A percentile compares a stretch with the other conserved stretches of the same genome.
phyloP scores from a whole-genome alignment of 2,329 filamentous ascomycete genomes.

The Westerdykella sp. region DNA sequence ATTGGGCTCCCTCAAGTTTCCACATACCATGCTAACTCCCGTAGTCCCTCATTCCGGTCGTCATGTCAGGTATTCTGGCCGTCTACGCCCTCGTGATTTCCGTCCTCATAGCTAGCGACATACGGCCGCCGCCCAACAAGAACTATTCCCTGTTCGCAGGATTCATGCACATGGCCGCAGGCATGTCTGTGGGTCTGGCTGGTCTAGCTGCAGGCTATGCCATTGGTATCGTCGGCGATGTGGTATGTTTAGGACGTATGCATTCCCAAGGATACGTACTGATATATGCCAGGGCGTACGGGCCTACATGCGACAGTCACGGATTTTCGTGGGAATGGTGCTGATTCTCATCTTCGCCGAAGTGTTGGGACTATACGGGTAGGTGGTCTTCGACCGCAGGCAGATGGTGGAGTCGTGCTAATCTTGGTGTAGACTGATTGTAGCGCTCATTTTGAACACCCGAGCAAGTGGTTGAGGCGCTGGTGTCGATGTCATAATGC shows the following conservation, averaged over 20 bases:
- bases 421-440: slow-evolving; percentile 63
- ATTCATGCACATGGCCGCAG: slow-evolving; percentile 89
- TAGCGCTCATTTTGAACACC: slow-evolving; percentile 88
- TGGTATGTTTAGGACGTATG: slow-evolving; percentile 46
- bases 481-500: neutral
- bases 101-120: slow-evolving; percentile 88
- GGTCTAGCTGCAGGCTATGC: slow-evolving; percentile 48
- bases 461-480: slow-evolving; percentile 56
- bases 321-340: slow-evolving; percentile 98
- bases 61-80: slow-evolving; percentile 99
- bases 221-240: slow-evolving; percentile 92
- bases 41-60: slow-evolving; percentile 75
- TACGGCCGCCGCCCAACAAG: slow-evolving; percentile 61
- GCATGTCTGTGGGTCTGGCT: slow-evolving; percentile 62
- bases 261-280: slow-evolving; percentile 5
- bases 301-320: slow-evolving; percentile 91
- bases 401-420: neutral
- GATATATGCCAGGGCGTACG: slow-evolving; percentile 59
- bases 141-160: slow-evolving; percentile 83
- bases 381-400: slow-evolving; percentile 30
- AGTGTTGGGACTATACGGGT: slow-evolving; percentile 95
- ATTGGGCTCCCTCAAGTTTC: neutral
- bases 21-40: slow-evolving; percentile 15
- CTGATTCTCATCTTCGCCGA: slow-evolving; percentile 98
- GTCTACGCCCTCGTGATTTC: slow-evolving; percentile 97